phyloP scores from a whole-genome alignment of 2,329 filamentous ascomycete species.

The Talaromyces marneffei region DNA sequence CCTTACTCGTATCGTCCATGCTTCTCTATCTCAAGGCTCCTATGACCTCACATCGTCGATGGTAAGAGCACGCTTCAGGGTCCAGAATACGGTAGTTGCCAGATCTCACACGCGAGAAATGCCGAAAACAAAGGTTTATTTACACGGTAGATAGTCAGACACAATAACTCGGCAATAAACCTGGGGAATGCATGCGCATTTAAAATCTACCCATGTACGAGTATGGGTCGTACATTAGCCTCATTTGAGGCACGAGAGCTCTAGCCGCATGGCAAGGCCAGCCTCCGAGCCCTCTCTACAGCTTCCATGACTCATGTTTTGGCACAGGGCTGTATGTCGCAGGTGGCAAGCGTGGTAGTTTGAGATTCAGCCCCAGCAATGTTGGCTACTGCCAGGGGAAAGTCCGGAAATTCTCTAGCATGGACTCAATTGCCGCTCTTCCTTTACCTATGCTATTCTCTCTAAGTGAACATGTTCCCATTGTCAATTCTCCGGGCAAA shows the following conservation, averaged over 20 bases:
- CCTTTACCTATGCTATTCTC: not conserved
- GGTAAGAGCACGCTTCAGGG: not conserved
- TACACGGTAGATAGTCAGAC: no score
- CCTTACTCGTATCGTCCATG: not conserved
- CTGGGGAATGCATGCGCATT: not conserved
- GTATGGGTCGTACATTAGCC: not conserved
- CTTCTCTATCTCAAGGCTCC: not conserved
- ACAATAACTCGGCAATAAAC: not conserved
- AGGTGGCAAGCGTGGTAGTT: not conserved
- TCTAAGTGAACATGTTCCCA: not conserved
- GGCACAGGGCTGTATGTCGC: not conserved
- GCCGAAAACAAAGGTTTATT: not conserved
- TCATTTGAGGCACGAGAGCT: not conserved
- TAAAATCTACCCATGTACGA: not conserved
- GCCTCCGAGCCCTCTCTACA: not conserved
- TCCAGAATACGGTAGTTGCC: not conserved
- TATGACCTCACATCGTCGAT: not conserved
- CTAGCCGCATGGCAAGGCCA: not conserved
- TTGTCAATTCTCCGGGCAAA: not conserved
- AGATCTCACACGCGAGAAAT: not conserved
- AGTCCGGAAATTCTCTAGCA: not conserved
- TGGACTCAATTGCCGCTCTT: not conserved
- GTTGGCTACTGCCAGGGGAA: not conserved
- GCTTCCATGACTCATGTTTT: not conserved
- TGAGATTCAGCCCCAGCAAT: not conserved